Conservation (phyloP, 164 flowering plant genomes). For the Amborella trichopoda region DNA sequence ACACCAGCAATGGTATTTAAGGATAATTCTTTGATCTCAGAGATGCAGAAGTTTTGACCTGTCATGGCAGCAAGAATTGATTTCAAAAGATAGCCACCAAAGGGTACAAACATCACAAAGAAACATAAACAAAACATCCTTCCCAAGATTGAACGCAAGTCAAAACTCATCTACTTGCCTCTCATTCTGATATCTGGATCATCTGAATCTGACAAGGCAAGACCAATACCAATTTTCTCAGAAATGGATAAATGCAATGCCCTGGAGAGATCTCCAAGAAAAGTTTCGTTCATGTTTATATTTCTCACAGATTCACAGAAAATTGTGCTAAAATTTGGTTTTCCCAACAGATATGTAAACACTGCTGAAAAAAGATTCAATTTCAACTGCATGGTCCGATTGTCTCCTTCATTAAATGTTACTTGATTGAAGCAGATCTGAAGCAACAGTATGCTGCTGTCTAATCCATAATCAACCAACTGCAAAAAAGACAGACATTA, state of each 20-base stretch:
- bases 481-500: slow-evolving; percentile 18
- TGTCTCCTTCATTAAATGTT: slow-evolving; percentile 20
- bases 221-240: slow-evolving; percentile 74
- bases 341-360: slow-evolving; percentile 42
- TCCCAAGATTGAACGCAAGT: background rate
- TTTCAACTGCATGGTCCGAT: slow-evolving; percentile 29
- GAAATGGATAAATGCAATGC: slow-evolving; percentile 38
- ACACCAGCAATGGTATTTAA: slow-evolving; percentile 25
- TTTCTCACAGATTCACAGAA: slow-evolving; percentile 41
- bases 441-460: slow-evolving; percentile 61
- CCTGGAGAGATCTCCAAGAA: slow-evolving; percentile 45
- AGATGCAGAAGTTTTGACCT: slow-evolving; percentile 76
- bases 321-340: slow-evolving; percentile 59
- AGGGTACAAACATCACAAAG: background rate
- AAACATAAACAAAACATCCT: background rate
- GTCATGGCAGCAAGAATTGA: too few species aligned
- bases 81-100: slow-evolving; percentile 4
- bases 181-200: slow-evolving; percentile 30
- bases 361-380: slow-evolving; percentile 25
- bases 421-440: slow-evolving; percentile 49
- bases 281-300: slow-evolving; percentile 28
- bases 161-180: slow-evolving; percentile 32
- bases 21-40: slow-evolving; percentile 56
- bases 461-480: slow-evolving; percentile 56
- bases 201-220: slow-evolving; percentile 78